Evolutionary conservation across 495 filamentous ascomycete genomes (phyloP).

Genomic region (Aspergillus cavernicola): DNA sequence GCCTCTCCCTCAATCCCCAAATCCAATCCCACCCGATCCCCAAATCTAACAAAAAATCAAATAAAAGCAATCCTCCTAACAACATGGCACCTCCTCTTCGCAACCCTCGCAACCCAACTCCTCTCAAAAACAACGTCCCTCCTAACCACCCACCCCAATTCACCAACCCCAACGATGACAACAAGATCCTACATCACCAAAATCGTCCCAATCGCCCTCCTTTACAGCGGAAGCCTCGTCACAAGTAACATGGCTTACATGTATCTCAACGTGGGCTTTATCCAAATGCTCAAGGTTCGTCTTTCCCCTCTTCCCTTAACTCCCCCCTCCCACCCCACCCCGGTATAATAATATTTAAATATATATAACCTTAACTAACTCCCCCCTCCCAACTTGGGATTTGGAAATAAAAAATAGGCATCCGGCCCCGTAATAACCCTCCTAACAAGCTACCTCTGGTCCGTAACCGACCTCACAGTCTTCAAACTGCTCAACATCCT

Average conservation of each 20-base stretch:
- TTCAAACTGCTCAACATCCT: constrained; percentile 62
- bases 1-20: too few relatives aligned
- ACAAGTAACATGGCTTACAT: constrained; percentile 72
- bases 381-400: too few relatives aligned
- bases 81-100: constrained; percentile 74
- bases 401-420: too few relatives aligned
- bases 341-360: too few relatives aligned
- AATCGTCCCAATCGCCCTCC: constrained; percentile 70
- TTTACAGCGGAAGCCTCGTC: constrained; percentile 69
- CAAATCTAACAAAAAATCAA: not conserved
- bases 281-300: constrained; percentile 81
- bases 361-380: too few relatives aligned
- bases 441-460: constrained; percentile 60
- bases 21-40: not conserved
- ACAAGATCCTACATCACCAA: constrained; percentile 61
- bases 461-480: constrained; percentile 57
- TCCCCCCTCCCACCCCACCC: too few relatives aligned
- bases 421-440: constrained; percentile 66
- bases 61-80: constrained; percentile 59
- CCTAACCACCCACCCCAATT: constrained; percentile 64
- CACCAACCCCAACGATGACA: too few relatives aligned
- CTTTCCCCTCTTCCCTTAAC: not conserved
- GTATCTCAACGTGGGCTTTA: constrained; percentile 72
- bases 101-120: constrained; percentile 69
- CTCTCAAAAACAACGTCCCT: constrained; percentile 63